Conservation (phyloP, 108 stramenopile species). For the Nitzschia inconspicua region DNA sequence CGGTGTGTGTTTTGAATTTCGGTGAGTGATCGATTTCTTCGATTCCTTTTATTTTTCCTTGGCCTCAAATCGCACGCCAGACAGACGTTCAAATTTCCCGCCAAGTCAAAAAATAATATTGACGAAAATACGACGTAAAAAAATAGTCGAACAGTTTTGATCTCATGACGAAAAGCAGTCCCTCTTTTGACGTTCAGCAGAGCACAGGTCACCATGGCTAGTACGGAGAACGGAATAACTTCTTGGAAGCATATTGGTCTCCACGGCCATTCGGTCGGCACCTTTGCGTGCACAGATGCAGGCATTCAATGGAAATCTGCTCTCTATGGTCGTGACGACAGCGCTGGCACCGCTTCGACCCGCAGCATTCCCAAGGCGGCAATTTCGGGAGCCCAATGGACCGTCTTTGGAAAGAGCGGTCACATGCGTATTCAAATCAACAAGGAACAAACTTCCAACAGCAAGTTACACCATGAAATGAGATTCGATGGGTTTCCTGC, state of each 20-base stretch:
- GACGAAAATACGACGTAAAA: no score
- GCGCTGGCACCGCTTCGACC: slow-evolving; percentile 44
- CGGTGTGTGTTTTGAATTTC: no score
- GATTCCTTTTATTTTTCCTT: no score
- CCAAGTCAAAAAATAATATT: no score
- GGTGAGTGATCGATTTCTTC: no score
- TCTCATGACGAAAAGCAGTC: no score
- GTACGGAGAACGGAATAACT: slow-evolving; percentile 8
- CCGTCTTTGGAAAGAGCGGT: slow-evolving; percentile 74
- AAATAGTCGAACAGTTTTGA: no score
- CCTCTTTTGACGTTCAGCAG: no score
- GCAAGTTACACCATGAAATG: slow-evolving; percentile 43
- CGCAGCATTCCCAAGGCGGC: slow-evolving; percentile 32
- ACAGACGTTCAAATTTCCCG: no score
- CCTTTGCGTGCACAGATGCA: slow-evolving; percentile 55
- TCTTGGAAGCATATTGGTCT: slow-evolving; percentile 87
- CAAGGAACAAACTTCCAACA: slow-evolving; percentile 3
- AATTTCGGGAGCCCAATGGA: slow-evolving; percentile 69
- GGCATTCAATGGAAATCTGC: slow-evolving; percentile 84
- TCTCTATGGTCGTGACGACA: slow-evolving; percentile 34
- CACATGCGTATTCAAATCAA: slow-evolving; percentile 68
- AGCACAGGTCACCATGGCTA: slow-evolving; percentile 11
- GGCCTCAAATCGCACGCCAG: no score
- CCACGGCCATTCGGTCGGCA: slow-evolving; percentile 85
- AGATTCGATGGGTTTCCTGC: slow-evolving; percentile 85